Evolutionary conservation across 495 filamentous ascomycete species (phyloP).

Genomic region (Sporormia fimetaria): DNA sequence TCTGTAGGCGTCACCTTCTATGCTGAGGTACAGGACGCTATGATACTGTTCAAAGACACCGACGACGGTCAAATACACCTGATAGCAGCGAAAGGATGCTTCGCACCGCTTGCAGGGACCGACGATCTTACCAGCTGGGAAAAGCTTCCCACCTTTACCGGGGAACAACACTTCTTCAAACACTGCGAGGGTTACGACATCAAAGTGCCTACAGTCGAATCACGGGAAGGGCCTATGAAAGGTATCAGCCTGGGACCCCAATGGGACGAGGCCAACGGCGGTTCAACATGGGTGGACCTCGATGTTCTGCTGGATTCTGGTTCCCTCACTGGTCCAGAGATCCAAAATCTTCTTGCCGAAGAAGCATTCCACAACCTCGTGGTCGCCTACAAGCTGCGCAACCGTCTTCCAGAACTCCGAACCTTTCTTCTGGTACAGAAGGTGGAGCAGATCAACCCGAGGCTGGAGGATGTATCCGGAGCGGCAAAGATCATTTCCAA

Average conservation of each 20-base stretch:
- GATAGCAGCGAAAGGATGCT: constrained; percentile 33
- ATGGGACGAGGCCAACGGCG: constrained; percentile 10
- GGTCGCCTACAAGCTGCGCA: constrained; percentile 14
- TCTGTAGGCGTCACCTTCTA: constrained; percentile 35
- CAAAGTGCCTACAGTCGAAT: constrained; percentile 2
- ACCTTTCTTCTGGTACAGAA: constrained; percentile 11
- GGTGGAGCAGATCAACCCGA: constrained; percentile 8
- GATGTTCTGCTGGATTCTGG: constrained; percentile 10
- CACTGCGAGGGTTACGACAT: constrained; percentile 8
- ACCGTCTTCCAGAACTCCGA: constrained; percentile 13
- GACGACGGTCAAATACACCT: constrained; percentile 24
- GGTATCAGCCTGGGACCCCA: constrained; percentile 12
- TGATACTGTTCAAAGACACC: constrained; percentile 31
- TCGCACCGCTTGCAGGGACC: constrained; percentile 23
- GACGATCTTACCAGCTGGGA: constrained; percentile 24
- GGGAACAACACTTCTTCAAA: constrained; percentile 20
- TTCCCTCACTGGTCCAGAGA: constrained; percentile 3
- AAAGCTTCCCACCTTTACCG: constrained; percentile 23
- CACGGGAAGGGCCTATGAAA: neutral
- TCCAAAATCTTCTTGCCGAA: constrained; percentile 6
- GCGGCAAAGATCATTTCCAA: constrained; percentile 14
- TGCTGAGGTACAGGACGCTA: constrained; percentile 28
- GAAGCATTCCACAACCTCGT: constrained; percentile 15
- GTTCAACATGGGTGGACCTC: constrained; percentile 9
- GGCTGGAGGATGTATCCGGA: constrained; percentile 18